Evolutionary conservation across 1,284 basidiomycete genomes (phyloP), one percentile per base, ranked within the genome.

Genomic region (Tilletia indica): DNA sequence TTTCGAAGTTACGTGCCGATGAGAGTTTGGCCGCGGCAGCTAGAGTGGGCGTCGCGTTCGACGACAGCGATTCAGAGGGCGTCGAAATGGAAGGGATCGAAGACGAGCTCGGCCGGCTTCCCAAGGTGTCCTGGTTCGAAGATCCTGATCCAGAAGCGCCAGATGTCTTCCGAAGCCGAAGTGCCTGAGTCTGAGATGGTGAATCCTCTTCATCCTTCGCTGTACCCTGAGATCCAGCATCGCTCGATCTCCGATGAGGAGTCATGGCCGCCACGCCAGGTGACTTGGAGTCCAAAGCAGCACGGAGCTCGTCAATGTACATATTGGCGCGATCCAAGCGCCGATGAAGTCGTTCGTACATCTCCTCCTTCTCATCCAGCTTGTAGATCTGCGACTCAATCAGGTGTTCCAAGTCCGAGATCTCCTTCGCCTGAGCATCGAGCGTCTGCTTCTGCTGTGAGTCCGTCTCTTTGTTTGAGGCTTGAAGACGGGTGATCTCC

Each of bases 301-400:
- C 49, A 14, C 67, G 48, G 19, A 39, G 34, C 34, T 54, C 67
- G 3, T 68, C 36, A n/a, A 39, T 38, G 21, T 19, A 9, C 19
- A 19, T 19, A n/a, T 51, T 51, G 21, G 49, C 47, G 4, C 48
- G 31, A 11, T 68, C 67, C 5, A 54, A 21, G 31, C 49, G 21
- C 5, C 49, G 47, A 19, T 47, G 21, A 19, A 69, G 34, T 5
- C 79, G 74, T 0, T 72, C 74, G 47, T 78, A 78, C 38, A 80
- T 71, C 54, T 79, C 78, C 71, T 80, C 71, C 51, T 78, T 72
- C 70, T 80, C 78, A 42, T 81, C 78, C 68, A 80, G 78, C 19
- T 76, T 74, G 74, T 80, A 80, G 68, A 80, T 78, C 36, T 77
- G 78, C 51, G 80, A 76, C 74, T 81, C 80, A 25, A 81, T 77